Evolutionary conservation across 768 basidiomycete species (phyloP).

Genomic region (Tylopilus intermedius): DNA sequence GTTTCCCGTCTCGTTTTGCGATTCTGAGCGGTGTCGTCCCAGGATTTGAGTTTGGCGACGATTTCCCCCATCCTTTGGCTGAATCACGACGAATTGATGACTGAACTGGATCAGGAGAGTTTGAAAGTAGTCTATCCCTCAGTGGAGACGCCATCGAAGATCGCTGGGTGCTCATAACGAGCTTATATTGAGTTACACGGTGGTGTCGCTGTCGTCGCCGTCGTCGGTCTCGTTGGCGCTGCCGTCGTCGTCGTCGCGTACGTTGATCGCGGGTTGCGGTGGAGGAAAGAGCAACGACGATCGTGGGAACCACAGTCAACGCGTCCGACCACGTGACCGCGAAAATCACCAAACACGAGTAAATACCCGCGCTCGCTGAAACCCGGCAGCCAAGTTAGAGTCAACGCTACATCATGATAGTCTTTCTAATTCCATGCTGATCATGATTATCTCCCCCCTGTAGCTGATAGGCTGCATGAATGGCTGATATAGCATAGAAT

Average conservation of each 20-base stretch:
- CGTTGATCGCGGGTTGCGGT: conserved; percentile 8
- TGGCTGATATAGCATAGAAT: too few relatives aligned
- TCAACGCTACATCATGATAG: too few relatives aligned
- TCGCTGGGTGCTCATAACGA: conserved; percentile 27
- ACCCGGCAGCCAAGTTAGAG: too few relatives aligned
- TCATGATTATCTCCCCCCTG: too few relatives aligned
- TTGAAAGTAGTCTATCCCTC: conserved; percentile 56
- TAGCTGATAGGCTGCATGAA: neutral
- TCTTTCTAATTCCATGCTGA: too few relatives aligned
- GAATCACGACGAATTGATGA: conserved; percentile 60
- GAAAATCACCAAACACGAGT: conserved; percentile 9
- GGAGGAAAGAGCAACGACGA: conserved; percentile 13
- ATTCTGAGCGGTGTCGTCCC: conserved; percentile 67
- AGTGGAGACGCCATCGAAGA: conserved; percentile 40
- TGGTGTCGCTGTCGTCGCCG: conserved; percentile 17
- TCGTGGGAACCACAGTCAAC: conserved; percentile 27
- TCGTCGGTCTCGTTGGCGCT: conserved; percentile 18
- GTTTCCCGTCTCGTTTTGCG: conserved; percentile 56
- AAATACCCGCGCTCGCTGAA: conserved; percentile 4
- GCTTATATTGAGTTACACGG: neutral
- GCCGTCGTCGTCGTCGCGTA: conserved; percentile 9
- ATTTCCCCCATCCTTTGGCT: conserved; percentile 57
- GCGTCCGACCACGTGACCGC: conserved; percentile 30
- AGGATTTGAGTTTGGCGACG: conserved; percentile 25
- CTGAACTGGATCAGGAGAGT: conserved; percentile 60